Conservation (phyloP, 2,329 filamentous ascomycete species). For the Penicillium sp. region DNA sequence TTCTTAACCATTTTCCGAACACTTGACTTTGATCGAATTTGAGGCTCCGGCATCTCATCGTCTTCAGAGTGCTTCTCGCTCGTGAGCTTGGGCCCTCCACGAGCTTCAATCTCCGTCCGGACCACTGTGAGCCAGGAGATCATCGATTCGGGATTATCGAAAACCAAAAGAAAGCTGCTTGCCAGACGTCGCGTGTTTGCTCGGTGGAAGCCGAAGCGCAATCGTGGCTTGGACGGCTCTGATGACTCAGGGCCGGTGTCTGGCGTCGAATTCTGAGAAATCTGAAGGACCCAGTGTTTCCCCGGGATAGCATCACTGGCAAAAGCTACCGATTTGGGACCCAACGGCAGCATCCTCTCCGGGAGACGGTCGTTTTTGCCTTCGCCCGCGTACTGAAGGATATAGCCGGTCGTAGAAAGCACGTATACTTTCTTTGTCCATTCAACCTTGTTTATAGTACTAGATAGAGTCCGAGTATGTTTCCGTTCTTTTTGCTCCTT, state of each 20-base stretch:
- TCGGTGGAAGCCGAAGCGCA: conserved; percentile 41
- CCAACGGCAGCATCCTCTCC: conserved; percentile 48
- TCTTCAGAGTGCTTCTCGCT: conserved; percentile 37
- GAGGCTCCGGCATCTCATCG: conserved; percentile 18
- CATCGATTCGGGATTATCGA: conserved; percentile 45
- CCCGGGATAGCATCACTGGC: conserved; percentile 51
- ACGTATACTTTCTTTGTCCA: conserved; percentile 48
- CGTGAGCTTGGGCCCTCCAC: conserved; percentile 46
- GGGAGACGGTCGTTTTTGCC: conserved; percentile 47
- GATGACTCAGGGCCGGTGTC: conserved; percentile 22
- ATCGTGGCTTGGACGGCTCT: conserved; percentile 35
- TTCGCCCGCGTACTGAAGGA: conserved; percentile 47
- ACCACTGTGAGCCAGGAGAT: conserved; percentile 46
- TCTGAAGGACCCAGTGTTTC: conserved; percentile 49
- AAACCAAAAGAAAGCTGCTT: conserved; percentile 44
- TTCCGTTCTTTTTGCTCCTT: conserved; percentile 36
- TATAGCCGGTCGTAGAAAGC: conserved; percentile 44
- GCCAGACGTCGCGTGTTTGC: conserved; percentile 34
- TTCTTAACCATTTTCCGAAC: conserved; percentile 35
- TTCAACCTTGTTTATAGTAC: conserved; percentile 39
- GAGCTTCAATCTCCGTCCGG: conserved; percentile 45
- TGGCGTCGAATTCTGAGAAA: conserved; percentile 40
- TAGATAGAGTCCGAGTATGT: conserved; percentile 37
- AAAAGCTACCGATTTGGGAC: conserved; percentile 47
- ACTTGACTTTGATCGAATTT: conserved; percentile 29